Conservation (phyloP, 352 stramenopile genomes). For the Elongisporangium anandrum region DNA sequence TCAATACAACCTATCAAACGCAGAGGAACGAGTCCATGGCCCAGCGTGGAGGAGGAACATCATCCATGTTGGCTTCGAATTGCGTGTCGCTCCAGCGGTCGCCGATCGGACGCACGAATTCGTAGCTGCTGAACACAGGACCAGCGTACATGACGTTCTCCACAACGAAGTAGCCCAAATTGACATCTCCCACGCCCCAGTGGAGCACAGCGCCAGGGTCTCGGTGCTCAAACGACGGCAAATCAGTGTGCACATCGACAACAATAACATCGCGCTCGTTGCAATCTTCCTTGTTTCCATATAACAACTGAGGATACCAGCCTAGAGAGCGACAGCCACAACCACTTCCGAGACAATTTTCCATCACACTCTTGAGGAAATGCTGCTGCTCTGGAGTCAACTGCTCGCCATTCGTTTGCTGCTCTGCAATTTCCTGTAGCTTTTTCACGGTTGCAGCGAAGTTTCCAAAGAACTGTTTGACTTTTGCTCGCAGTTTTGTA, state of each 20-base stretch:
- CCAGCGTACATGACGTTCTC: slow-evolving; percentile 25
- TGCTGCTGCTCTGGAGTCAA: slow-evolving; percentile 7
- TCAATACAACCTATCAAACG: too few relatives aligned
- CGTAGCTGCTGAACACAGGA: slow-evolving; percentile 31
- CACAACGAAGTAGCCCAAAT: slow-evolving; percentile 25
- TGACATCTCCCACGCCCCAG: slow-evolving; percentile 19
- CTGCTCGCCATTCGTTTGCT: not conserved
- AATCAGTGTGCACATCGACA: slow-evolving; percentile 25
- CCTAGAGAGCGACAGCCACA: slow-evolving; percentile 2
- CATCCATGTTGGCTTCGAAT: slow-evolving; percentile 10
- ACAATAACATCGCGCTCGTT: slow-evolving; percentile 22
- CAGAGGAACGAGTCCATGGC: slow-evolving; percentile 1
- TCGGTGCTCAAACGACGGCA: slow-evolving; percentile 19
- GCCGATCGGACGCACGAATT: slow-evolving; percentile 27
- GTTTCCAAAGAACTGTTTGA: not conserved
- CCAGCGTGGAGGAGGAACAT: slow-evolving; percentile 11
- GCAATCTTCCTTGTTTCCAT: slow-evolving; percentile 15
- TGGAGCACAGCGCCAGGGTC: slow-evolving; percentile 28
- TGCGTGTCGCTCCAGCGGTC: slow-evolving; percentile 18
- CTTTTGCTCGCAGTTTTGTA: not conserved
- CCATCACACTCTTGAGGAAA: slow-evolving; percentile 21
- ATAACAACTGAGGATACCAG: slow-evolving; percentile 33
- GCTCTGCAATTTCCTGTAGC: slow-evolving; percentile 8
- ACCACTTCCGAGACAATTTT: too few relatives aligned
- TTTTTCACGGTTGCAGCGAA: slow-evolving; percentile 11